Evolutionary conservation across 148 eudicot genomes (phyloP).

Genomic region (Cornus suecica): DNA sequence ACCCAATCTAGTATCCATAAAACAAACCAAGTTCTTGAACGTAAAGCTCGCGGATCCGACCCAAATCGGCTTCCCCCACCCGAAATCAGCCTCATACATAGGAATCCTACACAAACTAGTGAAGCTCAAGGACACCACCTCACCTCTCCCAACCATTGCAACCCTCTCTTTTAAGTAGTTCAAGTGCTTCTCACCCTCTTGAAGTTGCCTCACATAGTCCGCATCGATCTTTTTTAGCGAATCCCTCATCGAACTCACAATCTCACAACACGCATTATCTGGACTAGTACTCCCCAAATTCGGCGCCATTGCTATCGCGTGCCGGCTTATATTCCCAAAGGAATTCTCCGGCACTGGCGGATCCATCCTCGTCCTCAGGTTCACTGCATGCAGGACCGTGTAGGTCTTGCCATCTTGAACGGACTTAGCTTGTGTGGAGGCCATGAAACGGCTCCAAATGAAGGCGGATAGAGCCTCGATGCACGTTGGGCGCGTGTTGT

Average conservation of each 20-base stretch:
- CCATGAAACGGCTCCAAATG: conserved; percentile 26
- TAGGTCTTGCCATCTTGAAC: conserved; percentile 12
- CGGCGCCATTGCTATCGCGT: neutral
- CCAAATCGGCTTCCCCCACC: conserved; percentile 35
- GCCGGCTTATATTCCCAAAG: conserved; percentile 27
- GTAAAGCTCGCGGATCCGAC: neutral
- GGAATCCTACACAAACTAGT: conserved; percentile 11
- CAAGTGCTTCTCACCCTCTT: conserved; percentile 10
- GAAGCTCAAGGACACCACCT: conserved; percentile 11
- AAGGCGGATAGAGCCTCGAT: conserved; percentile 29
- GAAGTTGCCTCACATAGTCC: neutral
- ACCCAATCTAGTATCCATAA: neutral
- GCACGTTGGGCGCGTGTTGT: conserved; percentile 6
- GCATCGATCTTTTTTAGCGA: neutral
- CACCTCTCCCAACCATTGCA: neutral
- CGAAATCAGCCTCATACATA: conserved; percentile 28
- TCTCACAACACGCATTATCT: neutral
- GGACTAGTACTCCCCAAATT: neutral
- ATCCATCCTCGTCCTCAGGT: conserved; percentile 20
- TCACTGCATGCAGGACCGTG: conserved; percentile 8
- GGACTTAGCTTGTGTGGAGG: neutral
- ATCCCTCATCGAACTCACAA: conserved; percentile 9
- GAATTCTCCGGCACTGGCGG: conserved; percentile 20
- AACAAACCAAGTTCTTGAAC: neutral
- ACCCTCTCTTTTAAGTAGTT: neutral